Evolutionary conservation across 2,329 filamentous ascomycete species (phyloP).

Genomic region (Aspergillus pseudotamarii): DNA sequence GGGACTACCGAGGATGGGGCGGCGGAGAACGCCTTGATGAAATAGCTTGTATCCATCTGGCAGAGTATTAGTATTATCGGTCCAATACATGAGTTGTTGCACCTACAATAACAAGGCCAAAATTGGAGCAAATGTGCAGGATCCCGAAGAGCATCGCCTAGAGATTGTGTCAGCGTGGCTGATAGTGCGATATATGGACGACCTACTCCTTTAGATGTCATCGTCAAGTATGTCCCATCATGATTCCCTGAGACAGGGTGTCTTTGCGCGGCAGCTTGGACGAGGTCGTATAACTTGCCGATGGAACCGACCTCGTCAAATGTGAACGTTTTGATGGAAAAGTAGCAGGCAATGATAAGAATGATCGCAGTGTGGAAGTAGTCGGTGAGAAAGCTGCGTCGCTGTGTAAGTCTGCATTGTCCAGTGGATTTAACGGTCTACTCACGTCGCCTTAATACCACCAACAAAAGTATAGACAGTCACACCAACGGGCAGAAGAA

Average conservation of each 20-base stretch:
- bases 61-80: background rate
- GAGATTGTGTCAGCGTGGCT: background rate
- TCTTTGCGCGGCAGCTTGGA: slow-evolving; percentile 48
- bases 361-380: slow-evolving; percentile 60
- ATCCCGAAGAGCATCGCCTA: slow-evolving; percentile 56
- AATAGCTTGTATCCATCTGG: slow-evolving; percentile 57
- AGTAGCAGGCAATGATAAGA: slow-evolving; percentile 54
- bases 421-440: background rate
- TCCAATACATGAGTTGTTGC: background rate
- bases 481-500: slow-evolving; percentile 47
- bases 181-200: slow-evolving; percentile 17
- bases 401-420: slow-evolving; percentile 5
- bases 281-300: slow-evolving; percentile 53
- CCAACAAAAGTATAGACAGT: slow-evolving; percentile 45
- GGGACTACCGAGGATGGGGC: slow-evolving; percentile 53
- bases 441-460: slow-evolving; percentile 44
- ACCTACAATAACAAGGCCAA: slow-evolving; percentile 54
- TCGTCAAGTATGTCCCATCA: slow-evolving; percentile 58
- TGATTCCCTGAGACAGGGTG: slow-evolving; percentile 57
- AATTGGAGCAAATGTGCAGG: slow-evolving; percentile 53
- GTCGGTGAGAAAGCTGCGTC: slow-evolving; percentile 49
- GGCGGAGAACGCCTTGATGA: slow-evolving; percentile 56
- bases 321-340: slow-evolving; percentile 51
- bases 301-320: slow-evolving; percentile 53
- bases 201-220: slow-evolving; percentile 56